These are phyloP conservation scores for Paratrimastix pyriformis DNA, from an alignment of 78 protist genomes.

Conservation along the genomic window DNA sequence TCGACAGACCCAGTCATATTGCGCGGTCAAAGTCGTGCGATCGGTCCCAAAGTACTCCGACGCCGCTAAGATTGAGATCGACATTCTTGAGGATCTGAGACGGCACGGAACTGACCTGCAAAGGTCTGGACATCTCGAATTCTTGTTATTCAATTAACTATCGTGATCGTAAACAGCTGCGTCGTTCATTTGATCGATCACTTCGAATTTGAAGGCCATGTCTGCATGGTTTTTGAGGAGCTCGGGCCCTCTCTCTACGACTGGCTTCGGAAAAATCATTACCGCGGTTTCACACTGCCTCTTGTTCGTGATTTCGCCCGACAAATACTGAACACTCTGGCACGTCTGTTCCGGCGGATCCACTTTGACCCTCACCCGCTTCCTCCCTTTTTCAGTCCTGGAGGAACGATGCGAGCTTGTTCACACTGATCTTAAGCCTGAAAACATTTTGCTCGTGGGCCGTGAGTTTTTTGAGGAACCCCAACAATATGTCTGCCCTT, in stretches of 20 bases:
- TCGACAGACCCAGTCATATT: background rate
- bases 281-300: background rate
- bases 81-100: background rate
- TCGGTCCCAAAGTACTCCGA: background rate
- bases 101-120: background rate
- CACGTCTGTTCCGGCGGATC: too few relatives aligned
- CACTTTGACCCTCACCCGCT: too few relatives aligned
- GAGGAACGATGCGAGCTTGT: background rate
- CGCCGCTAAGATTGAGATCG: background rate
- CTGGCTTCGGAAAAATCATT: background rate
- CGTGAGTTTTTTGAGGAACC: background rate
- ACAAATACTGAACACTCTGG: background rate
- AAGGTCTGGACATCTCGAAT: background rate
- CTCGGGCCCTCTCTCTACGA: background rate
- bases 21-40: slow-evolving; percentile 3
- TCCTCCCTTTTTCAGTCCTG: background rate
- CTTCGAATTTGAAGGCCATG: slow-evolving; percentile 1
- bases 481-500: background rate
- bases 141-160: background rate
- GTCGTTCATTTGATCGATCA: background rate
- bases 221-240: slow-evolving; percentile 3
- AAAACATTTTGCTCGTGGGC: background rate
- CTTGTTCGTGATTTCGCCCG: background rate
- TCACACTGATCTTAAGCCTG: slow-evolving; percentile 1
- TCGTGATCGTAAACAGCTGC: background rate